Evolutionary conservation across 306 rosid species (phyloP), one percentile per base, ranked within the genome.

Genomic region (Ormosia semicastrata): DNA sequence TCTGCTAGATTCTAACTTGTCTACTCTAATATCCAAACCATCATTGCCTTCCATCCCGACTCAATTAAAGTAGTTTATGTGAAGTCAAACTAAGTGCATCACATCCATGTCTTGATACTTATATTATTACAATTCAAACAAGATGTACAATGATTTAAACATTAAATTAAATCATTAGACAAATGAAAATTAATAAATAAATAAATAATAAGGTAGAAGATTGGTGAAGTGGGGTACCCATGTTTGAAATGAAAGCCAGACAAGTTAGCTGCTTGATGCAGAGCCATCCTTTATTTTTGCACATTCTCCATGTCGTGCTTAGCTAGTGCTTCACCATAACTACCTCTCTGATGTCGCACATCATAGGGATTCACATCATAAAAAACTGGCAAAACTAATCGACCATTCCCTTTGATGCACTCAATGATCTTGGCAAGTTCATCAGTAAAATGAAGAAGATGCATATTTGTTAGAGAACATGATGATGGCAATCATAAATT

Each of bases 1-100:
- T 33, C 76, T 64, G 71, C 56, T 47, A 56, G 86, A 73, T 40
- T 79, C 84, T 37, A 85, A 49, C 76, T 85, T 66, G 75, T 82
- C 80, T 33, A 65, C 39, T 56, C 39, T 56, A 36, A 39, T 64
- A 56, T 79, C 85, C 39, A 85, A 69, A 69, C 39, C 76, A 76
- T 49, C 76, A 76, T 49, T 69, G 58, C 80, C 88, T 83, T 89
- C 93, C 36, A 13, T 49, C 24, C 0, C 24, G 0, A 1, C 24
- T 24, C 24, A 24, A 24, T 24, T 1, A 24, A 1, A 24, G 24
- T 24, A 24, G 24, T 24, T 24, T 24, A 1, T 24, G 24, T 24
- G 24, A 24, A 24, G 24, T 24, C 24, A 24, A 24, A 24, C 24
- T 24, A 24, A 24, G 24, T 24, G 0, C 24, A 24, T 24, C 24